Conservation (phyloP, 176 grass and related monocot genomes). For the Thalia dealbata region DNA sequence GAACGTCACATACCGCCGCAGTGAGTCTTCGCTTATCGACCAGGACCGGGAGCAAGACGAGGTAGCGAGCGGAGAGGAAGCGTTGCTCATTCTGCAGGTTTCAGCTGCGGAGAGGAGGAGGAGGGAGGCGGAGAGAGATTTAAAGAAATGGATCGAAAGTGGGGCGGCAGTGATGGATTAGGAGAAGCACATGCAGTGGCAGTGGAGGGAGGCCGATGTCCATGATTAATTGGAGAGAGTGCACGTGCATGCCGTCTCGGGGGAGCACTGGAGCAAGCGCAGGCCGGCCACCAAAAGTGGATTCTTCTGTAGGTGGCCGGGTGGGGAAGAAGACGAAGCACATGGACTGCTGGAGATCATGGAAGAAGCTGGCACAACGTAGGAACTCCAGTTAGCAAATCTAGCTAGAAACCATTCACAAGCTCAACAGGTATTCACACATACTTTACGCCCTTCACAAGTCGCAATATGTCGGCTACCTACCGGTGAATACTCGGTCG, state of each 20-base stretch:
- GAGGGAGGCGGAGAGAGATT: background rate
- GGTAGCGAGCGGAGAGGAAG: background rate
- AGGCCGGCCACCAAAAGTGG: conserved; percentile 16
- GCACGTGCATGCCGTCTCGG: background rate
- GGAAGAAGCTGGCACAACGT: background rate
- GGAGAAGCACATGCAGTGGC: conserved; percentile 41
- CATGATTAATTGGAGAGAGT: background rate
- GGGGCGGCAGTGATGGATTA: conserved; percentile 24
- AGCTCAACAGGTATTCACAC: too few relatives aligned
- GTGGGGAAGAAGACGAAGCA: conserved; percentile 21
- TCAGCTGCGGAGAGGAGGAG: background rate
- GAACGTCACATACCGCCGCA: conserved; percentile 77
- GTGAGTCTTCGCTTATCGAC: conserved; percentile 87
- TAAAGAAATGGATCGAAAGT: background rate
- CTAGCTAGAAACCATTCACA: background rate
- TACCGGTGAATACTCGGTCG: too few relatives aligned
- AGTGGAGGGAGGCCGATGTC: conserved; percentile 19
- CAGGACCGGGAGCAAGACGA: conserved; percentile 13
- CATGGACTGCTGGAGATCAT: conserved; percentile 41
- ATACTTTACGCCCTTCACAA: too few relatives aligned
- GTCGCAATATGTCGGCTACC: too few relatives aligned
- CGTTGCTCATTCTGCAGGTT: conserved; percentile 9
- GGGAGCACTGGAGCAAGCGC: too few relatives aligned
- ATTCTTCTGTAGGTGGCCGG: conserved; percentile 14
- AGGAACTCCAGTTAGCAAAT: too few relatives aligned